Conservation (phyloP, 73 alveolate genomes). For the Paramecium sonneborni region DNA sequence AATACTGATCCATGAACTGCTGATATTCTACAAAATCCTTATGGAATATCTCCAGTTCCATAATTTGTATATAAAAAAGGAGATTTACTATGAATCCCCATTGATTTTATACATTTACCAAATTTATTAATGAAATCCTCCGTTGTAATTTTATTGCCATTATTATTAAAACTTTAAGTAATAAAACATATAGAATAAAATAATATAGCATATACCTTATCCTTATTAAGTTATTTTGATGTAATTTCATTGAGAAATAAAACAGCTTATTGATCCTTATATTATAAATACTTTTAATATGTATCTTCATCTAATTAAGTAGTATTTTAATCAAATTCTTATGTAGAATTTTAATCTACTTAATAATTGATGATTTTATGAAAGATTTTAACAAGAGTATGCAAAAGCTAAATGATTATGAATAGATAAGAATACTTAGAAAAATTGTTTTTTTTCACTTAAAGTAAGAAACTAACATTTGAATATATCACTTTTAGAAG, state of each 20-base stretch:
- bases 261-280: neutral
- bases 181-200: conserved; percentile 26
- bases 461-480: neutral
- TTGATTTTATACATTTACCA: conserved; percentile 32
- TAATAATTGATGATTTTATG: neutral
- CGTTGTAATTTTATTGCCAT: neutral
- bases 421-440: neutral
- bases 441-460: conserved; percentile 31
- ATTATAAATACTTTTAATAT: neutral
- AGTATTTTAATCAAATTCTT: conserved; percentile 52
- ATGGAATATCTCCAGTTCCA: conserved; percentile 63
- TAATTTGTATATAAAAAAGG: conserved; percentile 50
- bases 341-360: conserved; percentile 40
- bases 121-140: neutral
- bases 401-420: neutral
- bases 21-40: conserved; percentile 47
- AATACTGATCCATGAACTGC: conserved; percentile 48
- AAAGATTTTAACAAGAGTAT: conserved; percentile 18
- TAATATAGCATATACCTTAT: conserved; percentile 40
- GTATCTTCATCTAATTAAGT: conserved; percentile 47
- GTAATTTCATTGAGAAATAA: neutral
- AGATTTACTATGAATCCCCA: conserved; percentile 40
- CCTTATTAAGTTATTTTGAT: neutral
- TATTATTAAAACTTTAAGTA: conserved; percentile 1
- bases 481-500: conserved; percentile 55